A percentile compares a stretch with the other conserved stretches of the same genome.
These are phyloP conservation scores for Russula vinacea DNA, from an alignment of 768 basidiomycete species.

Conservation along the genomic window DNA sequence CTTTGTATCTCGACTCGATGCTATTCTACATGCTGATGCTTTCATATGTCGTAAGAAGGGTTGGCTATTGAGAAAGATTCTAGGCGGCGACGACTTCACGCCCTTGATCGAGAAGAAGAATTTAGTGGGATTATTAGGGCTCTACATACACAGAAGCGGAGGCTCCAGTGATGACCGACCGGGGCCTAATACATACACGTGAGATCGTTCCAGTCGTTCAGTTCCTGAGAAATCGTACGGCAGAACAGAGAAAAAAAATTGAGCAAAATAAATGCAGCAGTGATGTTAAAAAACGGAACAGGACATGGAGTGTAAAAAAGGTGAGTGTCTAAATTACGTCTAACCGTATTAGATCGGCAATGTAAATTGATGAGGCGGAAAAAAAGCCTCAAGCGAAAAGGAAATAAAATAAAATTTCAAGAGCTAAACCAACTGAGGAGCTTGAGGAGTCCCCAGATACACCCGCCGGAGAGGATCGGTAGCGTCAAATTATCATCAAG, in stretches of 20 bases:
- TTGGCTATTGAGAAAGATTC: not conserved
- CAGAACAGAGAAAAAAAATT: not conserved
- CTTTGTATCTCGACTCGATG: not conserved
- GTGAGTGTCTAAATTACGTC: slow-evolving; percentile 14
- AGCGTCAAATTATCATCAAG: slow-evolving; percentile 89
- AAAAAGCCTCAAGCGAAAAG: not conserved
- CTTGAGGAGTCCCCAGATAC: slow-evolving; percentile 56
- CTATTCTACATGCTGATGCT: not conserved
- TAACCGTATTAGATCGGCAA: slow-evolving; percentile 6
- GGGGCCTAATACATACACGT: slow-evolving; percentile 13
- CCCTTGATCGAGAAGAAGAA: not conserved
- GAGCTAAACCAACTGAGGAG: slow-evolving; percentile 39
- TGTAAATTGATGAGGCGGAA: not conserved
- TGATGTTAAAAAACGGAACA: not conserved
- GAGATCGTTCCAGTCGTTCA: slow-evolving; percentile 21
- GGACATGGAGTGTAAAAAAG: slow-evolving; percentile 1
- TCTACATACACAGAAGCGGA: slow-evolving; percentile 10
- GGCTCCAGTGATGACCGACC: not conserved
- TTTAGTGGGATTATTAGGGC: slow-evolving; percentile 5
- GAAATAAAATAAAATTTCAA: slow-evolving; percentile 5
- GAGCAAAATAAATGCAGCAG: not conserved
- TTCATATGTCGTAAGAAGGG: not conserved
- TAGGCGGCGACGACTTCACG: not conserved
- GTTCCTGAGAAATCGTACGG: slow-evolving; percentile 2
- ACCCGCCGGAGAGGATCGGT: slow-evolving; percentile 81